Evolutionary conservation across 129 eudicot genomes (phyloP).

Genomic region (Glebionis coronaria): DNA sequence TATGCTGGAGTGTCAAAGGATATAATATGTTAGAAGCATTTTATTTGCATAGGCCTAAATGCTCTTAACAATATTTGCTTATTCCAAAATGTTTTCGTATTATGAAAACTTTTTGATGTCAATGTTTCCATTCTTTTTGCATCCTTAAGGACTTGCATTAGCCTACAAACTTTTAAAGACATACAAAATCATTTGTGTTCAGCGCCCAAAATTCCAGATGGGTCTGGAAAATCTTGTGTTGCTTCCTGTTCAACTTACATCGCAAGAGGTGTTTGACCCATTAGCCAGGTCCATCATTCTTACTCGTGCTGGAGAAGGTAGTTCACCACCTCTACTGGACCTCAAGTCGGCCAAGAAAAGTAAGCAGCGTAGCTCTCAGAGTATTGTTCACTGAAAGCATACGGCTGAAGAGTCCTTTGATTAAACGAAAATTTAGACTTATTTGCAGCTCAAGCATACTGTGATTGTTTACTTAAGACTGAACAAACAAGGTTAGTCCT

Average conservation of each 20-base stretch:
- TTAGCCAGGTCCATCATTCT: constrained; percentile 84
- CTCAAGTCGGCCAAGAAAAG: no score
- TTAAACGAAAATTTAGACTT: no score
- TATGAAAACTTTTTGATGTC: no score
- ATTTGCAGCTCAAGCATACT: no score
- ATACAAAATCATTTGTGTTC: constrained; percentile 30
- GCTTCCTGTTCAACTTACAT: constrained; percentile 65
- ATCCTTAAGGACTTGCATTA: not conserved
- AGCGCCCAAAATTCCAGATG: constrained; percentile 92
- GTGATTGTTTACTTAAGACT: no score
- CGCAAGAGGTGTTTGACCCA: constrained; percentile 85
- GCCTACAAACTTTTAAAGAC: constrained; percentile 3
- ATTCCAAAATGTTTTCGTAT: not conserved
- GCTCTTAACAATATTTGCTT: constrained; percentile 18
- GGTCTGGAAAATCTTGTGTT: constrained; percentile 91
- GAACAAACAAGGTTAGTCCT: no score
- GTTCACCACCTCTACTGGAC: no score
- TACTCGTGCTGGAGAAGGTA: no score
- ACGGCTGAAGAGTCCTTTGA: no score
- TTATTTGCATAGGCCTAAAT: constrained; percentile 1
- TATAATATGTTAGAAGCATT: not conserved
- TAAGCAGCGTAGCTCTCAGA: no score
- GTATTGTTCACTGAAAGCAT: no score
- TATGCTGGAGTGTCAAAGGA: constrained; percentile 18
- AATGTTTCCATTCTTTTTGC: constrained; percentile 4